These are phyloP conservation scores for Quercus phellos DNA, from an alignment of 331 rosid species.

Conservation along the genomic window DNA sequence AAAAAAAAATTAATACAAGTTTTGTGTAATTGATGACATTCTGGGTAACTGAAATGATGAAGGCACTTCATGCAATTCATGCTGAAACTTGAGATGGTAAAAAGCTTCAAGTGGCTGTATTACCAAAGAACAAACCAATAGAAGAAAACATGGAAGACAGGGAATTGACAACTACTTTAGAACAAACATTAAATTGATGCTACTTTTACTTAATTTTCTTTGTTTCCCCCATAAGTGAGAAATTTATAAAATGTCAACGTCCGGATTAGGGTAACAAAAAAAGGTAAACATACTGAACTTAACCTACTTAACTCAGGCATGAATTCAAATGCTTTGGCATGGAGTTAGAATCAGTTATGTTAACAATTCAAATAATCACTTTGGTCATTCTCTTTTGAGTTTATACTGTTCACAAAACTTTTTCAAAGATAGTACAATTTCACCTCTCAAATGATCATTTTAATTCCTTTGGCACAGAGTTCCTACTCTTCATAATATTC, in stretches of 20 bases:
- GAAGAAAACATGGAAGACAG: background rate
- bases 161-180: background rate
- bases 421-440: background rate
- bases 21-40: no score
- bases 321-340: no score
- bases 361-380: no score
- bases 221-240: background rate
- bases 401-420: background rate
- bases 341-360: no score
- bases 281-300: background rate
- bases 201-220: background rate
- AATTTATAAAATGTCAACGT: background rate
- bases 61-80: background rate
- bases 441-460: background rate
- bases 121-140: background rate
- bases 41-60: no score
- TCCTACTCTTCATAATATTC: no score
- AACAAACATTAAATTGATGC: background rate
- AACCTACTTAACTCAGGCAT: no score
- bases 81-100: background rate
- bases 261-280: background rate
- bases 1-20: background rate
- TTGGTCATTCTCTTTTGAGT: background rate
- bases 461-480: background rate
- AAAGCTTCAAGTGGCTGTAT: background rate